Percentiles rank a stretch among this genome's conserved stretches.
phyloP scores from a whole-genome alignment of 1,284 basidiomycete species.

The Lignosus rhinocerotis region DNA sequence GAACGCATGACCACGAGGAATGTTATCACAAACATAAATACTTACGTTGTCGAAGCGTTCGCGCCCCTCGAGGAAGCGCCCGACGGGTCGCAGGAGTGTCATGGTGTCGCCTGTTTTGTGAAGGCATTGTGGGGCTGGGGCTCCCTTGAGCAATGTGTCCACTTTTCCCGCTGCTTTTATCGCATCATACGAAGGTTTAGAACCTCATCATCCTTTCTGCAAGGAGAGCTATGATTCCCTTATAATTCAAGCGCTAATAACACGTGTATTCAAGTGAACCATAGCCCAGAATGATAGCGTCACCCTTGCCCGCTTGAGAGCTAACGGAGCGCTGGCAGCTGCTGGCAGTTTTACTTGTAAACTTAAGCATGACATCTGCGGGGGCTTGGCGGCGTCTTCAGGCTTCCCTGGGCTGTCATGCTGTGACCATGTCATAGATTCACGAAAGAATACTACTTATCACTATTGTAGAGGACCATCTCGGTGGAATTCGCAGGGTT shows the following conservation, averaged over 20 bases:
- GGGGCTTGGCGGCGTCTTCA: too few species aligned
- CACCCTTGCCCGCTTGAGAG: too few species aligned
- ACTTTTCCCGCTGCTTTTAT: not conserved
- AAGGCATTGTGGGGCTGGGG: not conserved
- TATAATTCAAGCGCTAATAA: not conserved
- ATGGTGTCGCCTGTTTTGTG: not conserved
- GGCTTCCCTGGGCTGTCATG: too few species aligned
- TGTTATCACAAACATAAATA: too few species aligned
- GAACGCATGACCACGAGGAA: not conserved
- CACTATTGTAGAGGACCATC: not conserved
- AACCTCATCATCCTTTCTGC: not conserved
- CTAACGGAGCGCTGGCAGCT: too few species aligned
- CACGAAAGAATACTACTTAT: too few species aligned
- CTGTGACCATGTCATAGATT: too few species aligned
- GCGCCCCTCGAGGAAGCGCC: not conserved
- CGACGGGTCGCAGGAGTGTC: not conserved
- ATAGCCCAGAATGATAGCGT: not conserved
- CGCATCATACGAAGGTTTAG: not conserved
- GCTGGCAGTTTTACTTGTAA: too few species aligned
- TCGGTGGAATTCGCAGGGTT: conserved; percentile 71
- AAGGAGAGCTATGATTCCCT: not conserved
- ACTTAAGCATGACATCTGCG: too few species aligned
- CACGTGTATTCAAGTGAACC: not conserved
- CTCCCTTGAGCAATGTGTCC: not conserved
- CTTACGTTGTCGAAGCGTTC: not conserved